Evolutionary conservation across 176 grass and related monocot genomes (phyloP), one percentile per base, ranked within the genome.

Genomic region (Oryza brachyantha): DNA sequence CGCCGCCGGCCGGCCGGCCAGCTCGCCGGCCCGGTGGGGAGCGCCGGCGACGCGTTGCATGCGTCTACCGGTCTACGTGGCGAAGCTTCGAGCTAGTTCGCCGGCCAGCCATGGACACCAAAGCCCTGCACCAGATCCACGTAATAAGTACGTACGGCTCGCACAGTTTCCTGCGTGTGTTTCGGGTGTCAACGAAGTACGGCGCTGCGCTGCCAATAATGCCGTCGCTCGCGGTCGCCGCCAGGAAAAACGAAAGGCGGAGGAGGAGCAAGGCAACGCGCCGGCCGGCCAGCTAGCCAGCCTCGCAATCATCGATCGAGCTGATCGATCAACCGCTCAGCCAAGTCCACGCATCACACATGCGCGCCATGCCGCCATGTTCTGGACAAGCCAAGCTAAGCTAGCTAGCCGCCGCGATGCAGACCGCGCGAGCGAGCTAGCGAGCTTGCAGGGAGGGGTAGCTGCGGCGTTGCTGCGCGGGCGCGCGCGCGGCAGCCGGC

Each of bases 291-390:
- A 21, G 21, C 52, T 21, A 21, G 1, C 40, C 21, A 17, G 13
- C 39, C 39, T 7, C 37, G 24, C 60, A 46, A 52, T 66, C 29
- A 66, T 22, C 8, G 21, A 66, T 22, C 8, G 21, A 57, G 52
- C 48, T 1, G 41, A n/a, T n/a, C n/a, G n/a, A n/a, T n/a, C n/a
- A 57, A 24, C 52, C 19, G 21, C 52, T 10, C 55, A 25, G 24
- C 17, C 59, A 65, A 64, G 75, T 50, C 61, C 61, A 78, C 75
- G 64, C 76, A 66, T 24, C 21, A 66, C 61, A 66, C 29, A 78
- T 66, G 62, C 42, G 17, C 21, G 21, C 19, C 61, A 78, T 78
- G 42, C 29, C 42, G 13, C 43, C 21, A n/a, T 78, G 62, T 25
- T 54, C 14, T 36, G 61, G 61, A 37, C 13, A 0, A 27, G 31